Conservation (phyloP, 768 basidiomycete species). For the Lentinula boryana region DNA sequence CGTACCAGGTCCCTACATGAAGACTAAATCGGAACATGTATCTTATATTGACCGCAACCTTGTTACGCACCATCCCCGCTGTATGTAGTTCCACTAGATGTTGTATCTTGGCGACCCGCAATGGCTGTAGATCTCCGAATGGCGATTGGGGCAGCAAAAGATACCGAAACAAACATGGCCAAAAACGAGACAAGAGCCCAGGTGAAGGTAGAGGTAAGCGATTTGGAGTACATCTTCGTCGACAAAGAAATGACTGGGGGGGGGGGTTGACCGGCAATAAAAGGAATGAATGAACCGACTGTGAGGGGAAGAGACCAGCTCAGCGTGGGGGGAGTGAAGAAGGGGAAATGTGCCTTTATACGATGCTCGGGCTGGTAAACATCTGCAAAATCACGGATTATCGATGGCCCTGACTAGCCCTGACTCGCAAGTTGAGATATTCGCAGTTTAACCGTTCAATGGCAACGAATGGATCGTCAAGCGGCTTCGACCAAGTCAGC, state of each 20-base stretch:
- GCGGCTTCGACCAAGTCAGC: no score
- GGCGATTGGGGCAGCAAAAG: not conserved
- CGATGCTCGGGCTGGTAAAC: not conserved
- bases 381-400: not conserved
- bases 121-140: not conserved
- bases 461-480: no score
- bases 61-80: not conserved
- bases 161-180: not conserved
- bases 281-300: not conserved
- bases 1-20: constrained; percentile 23
- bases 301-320: constrained; percentile 2
- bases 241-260: not conserved
- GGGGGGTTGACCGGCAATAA: not conserved
- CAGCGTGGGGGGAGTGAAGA: not conserved
- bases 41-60: no score
- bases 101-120: not conserved
- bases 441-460: no score
- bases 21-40: no score
- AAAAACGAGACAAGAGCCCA: not conserved
- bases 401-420: not conserved
- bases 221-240: not conserved
- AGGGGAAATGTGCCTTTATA: not conserved
- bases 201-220: not conserved
- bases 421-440: not conserved
- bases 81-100: not conserved